Percentiles rank a stretch among this genome's conserved stretches.
These are phyloP conservation scores for Lenwebbia sp. DNA, from an alignment of 345 rosid species.

Conservation along the genomic window DNA sequence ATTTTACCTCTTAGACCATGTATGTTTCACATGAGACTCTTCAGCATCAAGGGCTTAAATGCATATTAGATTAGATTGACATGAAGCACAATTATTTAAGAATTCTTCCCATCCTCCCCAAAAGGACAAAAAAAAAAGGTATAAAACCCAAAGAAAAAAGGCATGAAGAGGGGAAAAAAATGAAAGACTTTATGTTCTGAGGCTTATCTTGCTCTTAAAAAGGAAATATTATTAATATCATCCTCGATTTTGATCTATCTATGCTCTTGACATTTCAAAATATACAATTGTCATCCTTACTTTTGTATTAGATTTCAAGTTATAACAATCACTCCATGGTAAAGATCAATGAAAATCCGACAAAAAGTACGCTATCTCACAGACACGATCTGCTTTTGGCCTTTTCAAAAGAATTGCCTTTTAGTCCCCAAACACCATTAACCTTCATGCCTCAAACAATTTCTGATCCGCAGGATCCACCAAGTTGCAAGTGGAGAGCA, in stretches of 20 bases:
- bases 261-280: background rate
- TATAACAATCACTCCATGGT: background rate
- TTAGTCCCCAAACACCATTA: background rate
- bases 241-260: background rate
- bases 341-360: background rate
- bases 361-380: background rate
- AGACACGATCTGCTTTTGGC: background rate
- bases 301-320: background rate
- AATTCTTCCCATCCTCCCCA: background rate
- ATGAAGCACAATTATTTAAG: background rate
- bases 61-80: background rate
- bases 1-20: too few species aligned
- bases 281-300: background rate
- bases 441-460: background rate
- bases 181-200: background rate
- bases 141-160: background rate
- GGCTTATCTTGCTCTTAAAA: background rate
- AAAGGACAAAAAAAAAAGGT: background rate
- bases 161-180: background rate
- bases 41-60: too few species aligned
- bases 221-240: background rate
- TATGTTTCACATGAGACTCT: too few species aligned
- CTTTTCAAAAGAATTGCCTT: background rate
- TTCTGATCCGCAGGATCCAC: background rate
- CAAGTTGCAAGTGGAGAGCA: background rate